Conservation (phyloP, 768 basidiomycete genomes). For the Boletellus emodensis region DNA sequence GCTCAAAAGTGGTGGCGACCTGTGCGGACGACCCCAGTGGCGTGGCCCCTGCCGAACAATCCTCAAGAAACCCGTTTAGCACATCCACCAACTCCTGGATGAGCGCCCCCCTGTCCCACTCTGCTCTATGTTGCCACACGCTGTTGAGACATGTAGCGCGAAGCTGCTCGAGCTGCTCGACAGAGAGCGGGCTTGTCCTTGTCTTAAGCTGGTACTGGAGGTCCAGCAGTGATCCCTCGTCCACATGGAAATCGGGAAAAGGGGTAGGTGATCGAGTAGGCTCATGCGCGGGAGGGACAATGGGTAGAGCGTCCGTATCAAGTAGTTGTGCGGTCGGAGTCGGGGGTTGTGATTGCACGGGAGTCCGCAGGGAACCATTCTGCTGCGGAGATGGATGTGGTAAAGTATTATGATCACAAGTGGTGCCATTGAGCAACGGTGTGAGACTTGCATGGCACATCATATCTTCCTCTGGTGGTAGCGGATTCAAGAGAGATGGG, state of each 20-base stretch:
- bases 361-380: constrained; percentile 12
- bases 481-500: constrained; percentile 51
- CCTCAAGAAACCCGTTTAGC: constrained; percentile 64
- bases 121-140: constrained; percentile 77
- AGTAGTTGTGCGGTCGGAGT: constrained; percentile 8
- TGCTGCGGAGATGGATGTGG: constrained; percentile 7
- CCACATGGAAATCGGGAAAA: constrained; percentile 72
- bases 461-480: constrained; percentile 31
- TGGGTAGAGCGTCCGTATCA: constrained; percentile 20
- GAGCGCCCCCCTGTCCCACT: constrained; percentile 78
- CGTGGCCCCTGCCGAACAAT: constrained; percentile 40
- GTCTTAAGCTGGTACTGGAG: constrained; percentile 50
- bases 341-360: constrained; percentile 1
- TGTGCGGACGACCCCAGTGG: background rate
- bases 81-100: constrained; percentile 53
- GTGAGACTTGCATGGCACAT: constrained; percentile 22
- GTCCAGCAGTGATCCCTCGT: constrained; percentile 43
- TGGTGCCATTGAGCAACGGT: constrained; percentile 23
- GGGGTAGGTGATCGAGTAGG: constrained; percentile 64
- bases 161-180: constrained; percentile 93
- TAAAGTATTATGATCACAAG: background rate
- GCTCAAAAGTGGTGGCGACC: constrained; percentile 1
- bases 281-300: constrained; percentile 28
- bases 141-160: constrained; percentile 75
- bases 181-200: constrained; percentile 55